Conservation (phyloP, 768 basidiomycete species). For the Macrolepiota albuminosa region DNA sequence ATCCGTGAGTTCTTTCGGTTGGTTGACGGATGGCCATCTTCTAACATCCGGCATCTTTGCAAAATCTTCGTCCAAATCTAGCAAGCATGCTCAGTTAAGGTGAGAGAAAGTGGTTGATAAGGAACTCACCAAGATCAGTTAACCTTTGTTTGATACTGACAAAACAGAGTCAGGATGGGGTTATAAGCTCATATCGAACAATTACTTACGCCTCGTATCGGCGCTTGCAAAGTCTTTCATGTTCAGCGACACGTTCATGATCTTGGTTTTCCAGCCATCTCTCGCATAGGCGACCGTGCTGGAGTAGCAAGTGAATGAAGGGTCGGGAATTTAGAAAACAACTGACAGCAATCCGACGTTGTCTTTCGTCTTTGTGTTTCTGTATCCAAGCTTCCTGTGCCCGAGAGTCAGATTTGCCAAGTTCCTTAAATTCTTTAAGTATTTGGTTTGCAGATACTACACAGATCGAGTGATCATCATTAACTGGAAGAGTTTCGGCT, state of each 20-base stretch:
- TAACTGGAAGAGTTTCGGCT: background rate
- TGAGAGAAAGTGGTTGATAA: background rate
- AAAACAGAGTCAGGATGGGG: background rate
- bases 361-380: background rate
- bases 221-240: background rate
- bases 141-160: background rate
- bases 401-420: background rate
- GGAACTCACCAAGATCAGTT: background rate
- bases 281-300: background rate
- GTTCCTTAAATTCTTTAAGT: background rate
- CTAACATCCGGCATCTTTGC: background rate
- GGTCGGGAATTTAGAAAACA: background rate
- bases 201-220: conserved; percentile 1
- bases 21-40: background rate
- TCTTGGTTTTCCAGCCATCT: background rate
- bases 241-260: background rate
- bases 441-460: background rate
- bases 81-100: background rate
- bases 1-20: conserved; percentile 2
- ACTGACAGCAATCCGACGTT: background rate
- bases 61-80: conserved; percentile 1
- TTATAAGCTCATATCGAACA: background rate
- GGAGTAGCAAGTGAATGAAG: background rate
- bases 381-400: background rate
- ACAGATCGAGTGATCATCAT: background rate